Base-by-base conservation (phyloP, 176 grass and related monocot genomes). In the Oryza coarctata region DNA sequence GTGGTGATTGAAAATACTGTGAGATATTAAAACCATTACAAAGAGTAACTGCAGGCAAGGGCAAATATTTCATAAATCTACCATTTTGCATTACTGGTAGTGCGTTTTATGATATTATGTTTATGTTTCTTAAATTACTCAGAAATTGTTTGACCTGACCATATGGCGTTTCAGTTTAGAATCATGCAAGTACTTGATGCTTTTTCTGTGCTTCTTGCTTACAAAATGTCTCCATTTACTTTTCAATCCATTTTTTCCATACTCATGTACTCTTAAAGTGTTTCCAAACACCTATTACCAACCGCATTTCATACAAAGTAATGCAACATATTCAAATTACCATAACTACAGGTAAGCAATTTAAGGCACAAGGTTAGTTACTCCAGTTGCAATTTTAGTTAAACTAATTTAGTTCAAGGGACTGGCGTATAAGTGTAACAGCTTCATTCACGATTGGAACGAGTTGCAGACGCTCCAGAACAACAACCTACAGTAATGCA, bases 51-150 rank as follows among this genome's bases (percentile, higher is more conserved):
- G 5, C 43, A 41, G 36, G 23, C 38, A 71, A 71, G 69, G 40
- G 23, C 2, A 44, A 9, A 9, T 69, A 69, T 39, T 71, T 15
- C 9, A 3, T 0, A 45, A 45, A 45, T 28, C 1, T 71, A 14
- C 18, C 36, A 44, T 45, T 12, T 70, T 41, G 68, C 36, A 44
- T 45, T 45, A 44, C 26, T 45, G 39, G 12, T 44, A 64, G 29
- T 35, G 50, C 6, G n/a, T 32, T 70, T 85, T 28, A 76, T 55
- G 34, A 69, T 23, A 25, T 7, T 43, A 78, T 78, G n/a, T 64
- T 23, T 0, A 63, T 29, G 45, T 62, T 68, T 28, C 60, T 15
- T 79, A 32, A 47, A 55, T 30, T 67, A 39, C 64, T 35, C 8
- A 3, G 10, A 18, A 70, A 23, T 40, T 85, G 38, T 63, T 78